Evolutionary conservation across 2,329 filamentous ascomycete species (phyloP), one percentile per base, ranked within the genome.

Genomic region (Metarhizium robertsii): DNA sequence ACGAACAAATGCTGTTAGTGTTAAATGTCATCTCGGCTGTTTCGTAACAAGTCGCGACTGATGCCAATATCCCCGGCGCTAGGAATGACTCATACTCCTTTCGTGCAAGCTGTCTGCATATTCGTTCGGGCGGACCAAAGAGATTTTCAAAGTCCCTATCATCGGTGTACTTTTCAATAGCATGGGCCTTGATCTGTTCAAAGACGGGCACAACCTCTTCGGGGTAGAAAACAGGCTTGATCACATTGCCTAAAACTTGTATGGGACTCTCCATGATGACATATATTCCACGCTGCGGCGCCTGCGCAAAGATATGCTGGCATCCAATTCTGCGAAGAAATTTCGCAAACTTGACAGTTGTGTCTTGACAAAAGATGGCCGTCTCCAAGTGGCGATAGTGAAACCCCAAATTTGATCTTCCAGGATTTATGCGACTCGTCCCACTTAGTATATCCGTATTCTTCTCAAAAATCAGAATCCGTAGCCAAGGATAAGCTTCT

Each of bases 1-100:
- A 54, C 2, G 45, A 48, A n/a, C 53, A 54, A n/a, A 50, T 54
- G 16, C 53, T 45, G n/a, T 16, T 7, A 10, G 20, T 49, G n/a
- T 54, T 42, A 29, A 49, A 54, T n/a, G 53, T 54, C 45, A n/a
- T 38, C 34, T 54, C 53, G 14, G 53, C 43, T 6, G 53, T 54
- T 38, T 54, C 53, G 20, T 49, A 54, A 42, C 53, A 54, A 2
- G 45, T 30, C 29, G 29, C 53, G 6, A 54, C 45, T 25, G 10
- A 6, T 36, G 29, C 30, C 11, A 38, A 11, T 18, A 50, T 13
- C 13, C 50, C 53, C 3, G 43, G 53, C 45, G 45, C 42, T 18
- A 54, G 32, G 2, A 54, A 42, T 7, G n/a, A n/a, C 29, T 25
- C 25, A 16, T 48, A 48, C 46, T 48, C 46, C 8, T 5, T 13